phyloP scores from a whole-genome alignment of 75 land plant species.

The Sequoia sempervirens region DNA sequence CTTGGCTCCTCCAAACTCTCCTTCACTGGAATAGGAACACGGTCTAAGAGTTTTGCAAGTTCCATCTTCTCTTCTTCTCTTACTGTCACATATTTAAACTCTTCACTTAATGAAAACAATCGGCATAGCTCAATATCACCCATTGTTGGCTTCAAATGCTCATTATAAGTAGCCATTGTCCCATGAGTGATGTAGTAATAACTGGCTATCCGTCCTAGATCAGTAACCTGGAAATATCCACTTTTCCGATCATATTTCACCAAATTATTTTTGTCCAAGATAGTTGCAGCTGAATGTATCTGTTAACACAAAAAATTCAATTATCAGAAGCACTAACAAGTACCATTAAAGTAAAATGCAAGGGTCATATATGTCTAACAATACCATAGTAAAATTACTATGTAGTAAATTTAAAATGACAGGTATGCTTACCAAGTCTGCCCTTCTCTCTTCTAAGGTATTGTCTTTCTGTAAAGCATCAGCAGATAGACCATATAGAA shows the following conservation, averaged over 20 bases:
- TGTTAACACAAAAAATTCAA: conserved; percentile 15
- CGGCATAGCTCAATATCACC: conserved; percentile 92
- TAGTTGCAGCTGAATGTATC: conserved; percentile 88
- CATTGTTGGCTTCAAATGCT: conserved; percentile 94
- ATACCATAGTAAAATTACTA: neutral
- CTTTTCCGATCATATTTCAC: conserved; percentile 88
- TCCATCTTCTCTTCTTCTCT: conserved; percentile 26
- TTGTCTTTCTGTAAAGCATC: conserved; percentile 54
- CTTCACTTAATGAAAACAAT: conserved; percentile 89
- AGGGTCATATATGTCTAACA: neutral
- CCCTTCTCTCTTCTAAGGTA: conserved; percentile 73
- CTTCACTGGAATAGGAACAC: conserved; percentile 89
- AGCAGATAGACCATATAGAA: conserved; percentile 69
- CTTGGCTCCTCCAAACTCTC: conserved; percentile 91
- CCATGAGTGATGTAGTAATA: conserved; percentile 91
- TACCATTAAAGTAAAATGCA: neutral
- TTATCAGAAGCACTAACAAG: neutral
- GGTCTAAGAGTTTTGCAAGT: conserved; percentile 86
- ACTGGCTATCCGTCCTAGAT: conserved; percentile 92
- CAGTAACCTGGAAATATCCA: conserved; percentile 95
- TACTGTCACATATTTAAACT: conserved; percentile 90
- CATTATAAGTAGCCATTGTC: conserved; percentile 88
- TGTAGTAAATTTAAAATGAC: neutral
- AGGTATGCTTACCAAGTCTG: conserved; percentile 74
- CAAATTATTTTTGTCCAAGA: conserved; percentile 82